These are phyloP conservation scores for Penicillium sp. DNA, from an alignment of 2,329 filamentous ascomycete species.

Conservation along the genomic window DNA sequence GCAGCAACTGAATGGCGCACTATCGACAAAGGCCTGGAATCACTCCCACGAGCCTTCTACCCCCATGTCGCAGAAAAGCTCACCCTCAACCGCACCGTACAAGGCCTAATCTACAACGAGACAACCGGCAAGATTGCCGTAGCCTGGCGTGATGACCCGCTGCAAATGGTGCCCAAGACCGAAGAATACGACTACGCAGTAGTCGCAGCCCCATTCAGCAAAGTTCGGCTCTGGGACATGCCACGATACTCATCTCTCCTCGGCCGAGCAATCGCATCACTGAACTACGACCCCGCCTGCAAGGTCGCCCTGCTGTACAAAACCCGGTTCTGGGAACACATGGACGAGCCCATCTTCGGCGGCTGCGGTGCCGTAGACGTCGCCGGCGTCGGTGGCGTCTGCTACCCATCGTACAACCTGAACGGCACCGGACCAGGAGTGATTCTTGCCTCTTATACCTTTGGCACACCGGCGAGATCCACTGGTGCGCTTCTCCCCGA, in stretches of 20 bases:
- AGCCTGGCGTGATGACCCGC: slow-evolving; percentile 47
- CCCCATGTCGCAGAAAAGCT: slow-evolving; percentile 57
- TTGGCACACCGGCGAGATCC: slow-evolving; percentile 22
- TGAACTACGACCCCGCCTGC: slow-evolving; percentile 50
- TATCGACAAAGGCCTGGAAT: slow-evolving; percentile 57
- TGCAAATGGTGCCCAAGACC: slow-evolving; percentile 42
- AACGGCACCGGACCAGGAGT: slow-evolving; percentile 35
- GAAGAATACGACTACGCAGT: slow-evolving; percentile 61
- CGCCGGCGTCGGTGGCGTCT: slow-evolving; percentile 30
- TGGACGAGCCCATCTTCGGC: slow-evolving; percentile 55
- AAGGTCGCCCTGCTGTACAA: slow-evolving; percentile 64
- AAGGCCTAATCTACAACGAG: slow-evolving; percentile 52
- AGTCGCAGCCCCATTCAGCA: slow-evolving; percentile 60
- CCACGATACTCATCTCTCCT: slow-evolving; percentile 51
- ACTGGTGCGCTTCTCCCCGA: slow-evolving; percentile 23
- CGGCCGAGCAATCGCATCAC: slow-evolving; percentile 44
- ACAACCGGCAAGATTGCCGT: slow-evolving; percentile 52
- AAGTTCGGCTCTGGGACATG: slow-evolving; percentile 59
- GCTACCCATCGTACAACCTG: slow-evolving; percentile 36
- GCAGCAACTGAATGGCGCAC: slow-evolving; percentile 57
- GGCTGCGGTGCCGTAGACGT: slow-evolving; percentile 40
- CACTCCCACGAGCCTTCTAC: slow-evolving; percentile 58
- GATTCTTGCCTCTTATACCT: slow-evolving; percentile 44
- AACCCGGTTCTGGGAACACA: slow-evolving; percentile 58
- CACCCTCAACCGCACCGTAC: slow-evolving; percentile 54